Evolutionary conservation across 2,329 filamentous ascomycete genomes (phyloP), one percentile per base, ranked within the genome.

Genomic region (Trichoderma sp.): DNA sequence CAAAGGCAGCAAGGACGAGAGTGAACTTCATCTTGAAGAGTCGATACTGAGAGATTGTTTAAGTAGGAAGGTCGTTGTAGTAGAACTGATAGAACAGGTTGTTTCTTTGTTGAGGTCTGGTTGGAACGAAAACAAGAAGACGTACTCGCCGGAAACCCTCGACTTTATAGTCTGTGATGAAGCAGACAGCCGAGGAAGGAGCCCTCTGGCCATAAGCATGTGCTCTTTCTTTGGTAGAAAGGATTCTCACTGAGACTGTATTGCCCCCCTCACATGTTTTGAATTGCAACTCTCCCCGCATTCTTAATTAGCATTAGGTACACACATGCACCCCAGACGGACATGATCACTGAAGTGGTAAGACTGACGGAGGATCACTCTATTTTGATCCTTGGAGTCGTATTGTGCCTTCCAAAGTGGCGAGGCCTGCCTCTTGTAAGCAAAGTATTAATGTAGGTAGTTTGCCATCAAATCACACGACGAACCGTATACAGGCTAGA

Each of bases 11-110:
- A 76, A 82, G 78, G 75, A 80, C 81, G 78, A 84, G 68, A 75
- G 83, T 75, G 80, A 80, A 83, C 83, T 85, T 85, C 84, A 85
- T 85, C 33, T 83, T 85, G 81, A 80, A 6, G 9, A 41, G 6
- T 38, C 1, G n/a, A 7, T 6, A 62, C 1, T 2, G 29, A 21
- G 29, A 29, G 31, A 7, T 35, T 33, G 6, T 14, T 35, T 27
- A 33, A 27, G 9, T 5, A 38, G 12, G n/a, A 3, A 69, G 16
- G 41, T n/a, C 1, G 16, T 45, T 45, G 16, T 41, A 4, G 41
- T n/a, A 50, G 12, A 38, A 3, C 11, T 3, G 29, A 18, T 59
- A 2, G 4, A n/a, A 3, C 11, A 67, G 4, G 18, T 12, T 29
- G 14, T 18, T 59, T n/a, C 14, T 38, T n/a, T n/a, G 2, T 45